Evolutionary conservation across 768 basidiomycete species (phyloP), one percentile per base, ranked within the genome.

Genomic region (Boletus vermiculosoides): DNA sequence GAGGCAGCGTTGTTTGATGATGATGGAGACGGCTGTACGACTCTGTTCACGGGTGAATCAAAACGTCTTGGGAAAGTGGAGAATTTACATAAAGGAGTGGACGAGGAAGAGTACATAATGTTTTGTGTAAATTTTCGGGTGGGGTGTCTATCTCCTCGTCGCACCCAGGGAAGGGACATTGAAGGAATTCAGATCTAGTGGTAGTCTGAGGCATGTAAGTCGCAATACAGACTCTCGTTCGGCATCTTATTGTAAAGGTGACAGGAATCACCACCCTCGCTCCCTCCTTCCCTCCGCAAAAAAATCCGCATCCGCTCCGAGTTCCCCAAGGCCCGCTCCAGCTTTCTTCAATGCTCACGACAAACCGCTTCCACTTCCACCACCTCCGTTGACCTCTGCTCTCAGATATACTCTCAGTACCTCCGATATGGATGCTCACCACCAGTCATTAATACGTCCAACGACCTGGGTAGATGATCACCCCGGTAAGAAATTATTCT

Each of bases 341-440:
- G 45, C 51, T 25, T 66, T 58, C 34, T 39, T 66, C 13, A 12
- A 54, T 56, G 51, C 37, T 1, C 52, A 63, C 60, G 74, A 77
- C 63, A 78, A 78, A 53, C 73, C 75, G 1, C 70, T 79, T 25
- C 78, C 77, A 10, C 68, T 77, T n/a, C 78, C 77, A 9, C 68
- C 71, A 16, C 72, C 77, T 22, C 71, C 73, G 28, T 69, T 76
- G 70, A 74, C 71, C 16, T 48, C 63, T 5, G 23, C 49, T 2
- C 54, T 61, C 55, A 63, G 55, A 49, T 50, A 66, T 31, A 58
- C 53, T 33, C 62, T 66, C 64, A 59, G 66, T 55, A 55, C 60
- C 20, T 62, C 60, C 51, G 65, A 67, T 22, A 69, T 71, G 67
- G 67, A 71, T 13, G 60, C 60, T 0, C 67, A 69, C 37, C 65